phyloP scores from a whole-genome alignment of 2,329 filamentous ascomycete species.

The Pestalotiopsis sp. region DNA sequence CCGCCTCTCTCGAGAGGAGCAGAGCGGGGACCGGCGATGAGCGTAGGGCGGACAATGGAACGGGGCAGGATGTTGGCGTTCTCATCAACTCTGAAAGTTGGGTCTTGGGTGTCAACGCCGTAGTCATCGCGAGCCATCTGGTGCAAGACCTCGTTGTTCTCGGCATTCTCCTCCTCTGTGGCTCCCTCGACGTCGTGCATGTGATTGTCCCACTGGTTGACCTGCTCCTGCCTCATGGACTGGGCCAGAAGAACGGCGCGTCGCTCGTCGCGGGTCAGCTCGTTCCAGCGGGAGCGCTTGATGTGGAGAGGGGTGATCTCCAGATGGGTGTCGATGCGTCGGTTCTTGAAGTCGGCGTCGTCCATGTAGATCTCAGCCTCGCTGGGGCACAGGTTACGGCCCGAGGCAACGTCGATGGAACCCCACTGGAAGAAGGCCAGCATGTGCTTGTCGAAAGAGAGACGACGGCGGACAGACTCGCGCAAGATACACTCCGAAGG shows the following conservation, averaged over 20 bases:
- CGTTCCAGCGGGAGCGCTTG: conserved; percentile 14
- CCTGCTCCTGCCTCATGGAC: conserved; percentile 2
- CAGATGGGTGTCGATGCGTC: conserved; percentile 32
- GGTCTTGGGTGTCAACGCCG: background rate
- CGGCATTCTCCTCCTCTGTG: background rate
- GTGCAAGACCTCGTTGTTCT: background rate
- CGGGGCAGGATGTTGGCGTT: background rate
- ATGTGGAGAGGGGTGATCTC: conserved; percentile 14
- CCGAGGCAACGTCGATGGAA: conserved; percentile 55
- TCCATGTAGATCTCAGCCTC: conserved; percentile 54
- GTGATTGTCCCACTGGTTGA: conserved; percentile 3
- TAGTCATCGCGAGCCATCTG: background rate
- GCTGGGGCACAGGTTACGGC: conserved; percentile 52
- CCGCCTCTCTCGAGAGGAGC: background rate
- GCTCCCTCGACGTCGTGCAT: background rate
- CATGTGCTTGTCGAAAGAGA: conserved; percentile 57
- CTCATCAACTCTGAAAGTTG: background rate
- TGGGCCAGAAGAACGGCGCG: conserved; percentile 3
- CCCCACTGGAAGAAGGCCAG: conserved; percentile 65
- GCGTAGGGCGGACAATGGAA: background rate
- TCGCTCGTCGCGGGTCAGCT: background rate
- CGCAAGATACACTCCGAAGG: conserved; percentile 61
- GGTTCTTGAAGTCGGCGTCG: conserved; percentile 43
- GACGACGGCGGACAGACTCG: conserved; percentile 54
- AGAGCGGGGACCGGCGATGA: background rate